A percentile compares a stretch with the other conserved stretches of the same genome.
Conservation (phyloP, 345 rosid genomes). For the Sisymbrium altissimum region DNA sequence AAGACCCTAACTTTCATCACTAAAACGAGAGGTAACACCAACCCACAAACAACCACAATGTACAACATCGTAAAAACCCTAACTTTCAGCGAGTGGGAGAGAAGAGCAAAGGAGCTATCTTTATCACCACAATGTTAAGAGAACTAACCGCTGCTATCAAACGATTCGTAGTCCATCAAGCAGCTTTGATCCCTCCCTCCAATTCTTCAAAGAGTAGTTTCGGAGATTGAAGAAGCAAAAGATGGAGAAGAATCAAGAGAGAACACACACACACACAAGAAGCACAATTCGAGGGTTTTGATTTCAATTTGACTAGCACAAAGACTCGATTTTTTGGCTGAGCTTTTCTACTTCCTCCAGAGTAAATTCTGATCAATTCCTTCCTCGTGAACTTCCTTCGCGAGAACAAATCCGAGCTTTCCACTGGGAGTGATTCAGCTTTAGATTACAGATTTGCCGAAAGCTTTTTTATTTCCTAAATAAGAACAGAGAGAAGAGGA, state of each 20-base stretch:
- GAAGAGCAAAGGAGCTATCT: neutral
- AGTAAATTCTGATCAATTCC: neutral
- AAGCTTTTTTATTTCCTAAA: slow-evolving; percentile 3
- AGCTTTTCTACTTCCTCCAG: neutral
- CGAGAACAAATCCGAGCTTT: neutral
- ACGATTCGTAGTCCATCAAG: slow-evolving; percentile 70
- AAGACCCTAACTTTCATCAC: neutral
- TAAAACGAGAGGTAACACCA: neutral
- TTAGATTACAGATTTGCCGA: slow-evolving; percentile 20
- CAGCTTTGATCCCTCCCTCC: neutral
- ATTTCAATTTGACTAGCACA: slow-evolving; percentile 26
- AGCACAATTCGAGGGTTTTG: neutral
- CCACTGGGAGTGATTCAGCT: slow-evolving; percentile 11
- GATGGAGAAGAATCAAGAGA: slow-evolving; percentile 2
- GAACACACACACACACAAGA: neutral
- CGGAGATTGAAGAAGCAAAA: neutral
- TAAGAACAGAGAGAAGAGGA: slow-evolving; percentile 10
- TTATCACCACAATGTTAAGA: neutral
- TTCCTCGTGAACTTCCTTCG: neutral
- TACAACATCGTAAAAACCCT: slow-evolving; percentile 13
- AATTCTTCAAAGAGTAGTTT: neutral
- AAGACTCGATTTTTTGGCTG: slow-evolving; percentile 18
- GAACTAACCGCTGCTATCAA: slow-evolving; percentile 77
- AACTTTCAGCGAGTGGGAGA: neutral
- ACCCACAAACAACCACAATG: slow-evolving; percentile 15